Percentiles rank a stretch among this genome's conserved stretches.
phyloP scores from a whole-genome alignment of 2,329 filamentous ascomycete species.

The Fusarium domesticum region DNA sequence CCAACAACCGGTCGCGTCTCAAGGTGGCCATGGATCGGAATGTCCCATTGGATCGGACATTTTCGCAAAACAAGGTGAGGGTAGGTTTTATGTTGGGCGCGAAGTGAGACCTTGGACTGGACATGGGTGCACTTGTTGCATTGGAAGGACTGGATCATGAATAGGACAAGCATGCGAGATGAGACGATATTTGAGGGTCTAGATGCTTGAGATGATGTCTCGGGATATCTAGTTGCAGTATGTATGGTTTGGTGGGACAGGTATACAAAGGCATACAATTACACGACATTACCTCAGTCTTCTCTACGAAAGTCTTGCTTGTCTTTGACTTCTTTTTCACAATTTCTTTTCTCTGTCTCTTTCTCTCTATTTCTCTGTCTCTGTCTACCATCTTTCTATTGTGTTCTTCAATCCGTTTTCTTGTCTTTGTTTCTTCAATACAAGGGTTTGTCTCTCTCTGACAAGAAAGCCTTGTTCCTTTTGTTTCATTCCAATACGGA shows the following conservation, averaged over 20 bases:
- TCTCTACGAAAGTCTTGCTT: slow-evolving; percentile 3
- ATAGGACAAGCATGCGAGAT: neutral
- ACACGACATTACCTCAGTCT: slow-evolving; percentile 5
- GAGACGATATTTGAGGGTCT: slow-evolving; percentile 3
- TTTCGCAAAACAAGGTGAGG: neutral
- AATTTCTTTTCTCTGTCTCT: slow-evolving; percentile 14
- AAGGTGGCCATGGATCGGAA: neutral
- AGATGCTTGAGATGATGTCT: neutral
- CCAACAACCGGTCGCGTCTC: neutral
- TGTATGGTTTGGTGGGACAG: too few relatives aligned
- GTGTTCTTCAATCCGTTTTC: slow-evolving; percentile 14
- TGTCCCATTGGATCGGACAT: neutral
- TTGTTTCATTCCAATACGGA: slow-evolving; percentile 5
- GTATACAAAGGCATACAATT: neutral
- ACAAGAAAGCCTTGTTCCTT: neutral
- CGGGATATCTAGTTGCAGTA: neutral
- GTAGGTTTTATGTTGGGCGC: slow-evolving; percentile 22
- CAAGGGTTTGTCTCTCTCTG: slow-evolving; percentile 5
- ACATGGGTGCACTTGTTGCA: slow-evolving; percentile 3
- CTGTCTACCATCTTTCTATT: slow-evolving; percentile 2
- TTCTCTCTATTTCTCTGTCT: slow-evolving; percentile 10
- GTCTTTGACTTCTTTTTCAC: slow-evolving; percentile 10
- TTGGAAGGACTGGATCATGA: too few relatives aligned
- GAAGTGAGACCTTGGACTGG: slow-evolving; percentile 26
- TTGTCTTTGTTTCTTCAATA: slow-evolving; percentile 5